phyloP scores from a whole-genome alignment of 2,329 filamentous ascomycete species.

The Penicillium sp. region DNA sequence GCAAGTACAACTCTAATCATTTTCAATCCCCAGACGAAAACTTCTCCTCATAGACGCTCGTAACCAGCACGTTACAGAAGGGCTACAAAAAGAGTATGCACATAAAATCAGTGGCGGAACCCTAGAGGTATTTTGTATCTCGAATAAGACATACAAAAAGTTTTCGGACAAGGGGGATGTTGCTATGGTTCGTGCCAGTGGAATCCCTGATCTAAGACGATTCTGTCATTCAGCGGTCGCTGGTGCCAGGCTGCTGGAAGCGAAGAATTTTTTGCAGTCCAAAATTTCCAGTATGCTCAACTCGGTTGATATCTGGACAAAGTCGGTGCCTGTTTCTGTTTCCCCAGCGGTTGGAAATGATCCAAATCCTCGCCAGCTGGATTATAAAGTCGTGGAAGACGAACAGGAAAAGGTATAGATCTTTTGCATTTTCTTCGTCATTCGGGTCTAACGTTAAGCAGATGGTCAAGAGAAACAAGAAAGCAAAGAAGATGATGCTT shows the following conservation, averaged over 20 bases:
- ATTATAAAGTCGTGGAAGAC: background rate
- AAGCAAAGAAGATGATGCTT: background rate
- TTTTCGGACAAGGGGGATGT: background rate
- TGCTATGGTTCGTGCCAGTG: conserved; percentile 1
- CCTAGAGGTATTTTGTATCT: background rate
- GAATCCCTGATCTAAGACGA: background rate
- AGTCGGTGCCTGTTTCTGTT: background rate
- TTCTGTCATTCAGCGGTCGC: background rate
- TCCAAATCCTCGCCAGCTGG: background rate
- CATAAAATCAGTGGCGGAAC: background rate
- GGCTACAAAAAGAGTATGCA: background rate
- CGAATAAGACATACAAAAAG: conserved; percentile 7
- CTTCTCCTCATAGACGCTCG: conserved; percentile 1
- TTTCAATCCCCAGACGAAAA: background rate
- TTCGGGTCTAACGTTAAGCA: background rate
- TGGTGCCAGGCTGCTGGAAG: background rate
- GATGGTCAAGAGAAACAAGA: background rate
- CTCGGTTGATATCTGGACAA: background rate
- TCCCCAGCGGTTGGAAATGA: background rate
- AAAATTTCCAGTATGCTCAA: background rate
- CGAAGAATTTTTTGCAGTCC: background rate
- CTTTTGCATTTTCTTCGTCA: background rate
- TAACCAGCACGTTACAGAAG: background rate
- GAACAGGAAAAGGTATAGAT: background rate
- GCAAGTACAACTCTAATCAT: background rate